phyloP scores from a whole-genome alignment of 345 rosid genomes.

The Schrenkiella parvula region DNA sequence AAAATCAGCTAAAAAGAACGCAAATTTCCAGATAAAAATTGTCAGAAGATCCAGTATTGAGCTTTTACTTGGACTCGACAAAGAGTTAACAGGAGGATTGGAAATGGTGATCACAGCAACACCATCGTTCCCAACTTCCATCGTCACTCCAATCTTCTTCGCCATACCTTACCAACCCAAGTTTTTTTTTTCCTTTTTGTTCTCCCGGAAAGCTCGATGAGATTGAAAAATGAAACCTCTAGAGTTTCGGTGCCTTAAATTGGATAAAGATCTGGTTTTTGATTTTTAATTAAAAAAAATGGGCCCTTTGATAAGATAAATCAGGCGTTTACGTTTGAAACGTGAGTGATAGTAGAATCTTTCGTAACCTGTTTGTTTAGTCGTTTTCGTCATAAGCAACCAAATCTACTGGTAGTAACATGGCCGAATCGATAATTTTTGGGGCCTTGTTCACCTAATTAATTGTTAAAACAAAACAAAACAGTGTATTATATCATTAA shows the following conservation, averaged over 20 bases:
- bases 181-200: not conserved
- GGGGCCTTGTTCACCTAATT: not conserved
- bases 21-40: not conserved
- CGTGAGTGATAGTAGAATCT: not conserved
- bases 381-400: not conserved
- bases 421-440: not conserved
- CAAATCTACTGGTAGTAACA: not conserved
- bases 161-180: constrained; percentile 42
- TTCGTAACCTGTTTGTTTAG: constrained; percentile 8
- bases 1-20: not conserved
- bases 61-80: constrained; percentile 62
- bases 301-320: not conserved
- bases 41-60: not conserved
- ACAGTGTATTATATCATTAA: not conserved
- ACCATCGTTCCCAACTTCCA: constrained; percentile 86
- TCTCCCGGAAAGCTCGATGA: not conserved
- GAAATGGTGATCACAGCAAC: constrained; percentile 79
- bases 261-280: constrained; percentile 1
- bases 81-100: constrained; percentile 95
- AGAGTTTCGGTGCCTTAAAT: not conserved
- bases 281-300: no score
- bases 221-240: not conserved
- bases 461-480: not conserved
- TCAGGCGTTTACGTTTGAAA: not conserved
- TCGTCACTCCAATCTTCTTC: constrained; percentile 42